Conservation (phyloP, 371 early-diverging fungal genomes). For the Entomophthora muscae region DNA sequence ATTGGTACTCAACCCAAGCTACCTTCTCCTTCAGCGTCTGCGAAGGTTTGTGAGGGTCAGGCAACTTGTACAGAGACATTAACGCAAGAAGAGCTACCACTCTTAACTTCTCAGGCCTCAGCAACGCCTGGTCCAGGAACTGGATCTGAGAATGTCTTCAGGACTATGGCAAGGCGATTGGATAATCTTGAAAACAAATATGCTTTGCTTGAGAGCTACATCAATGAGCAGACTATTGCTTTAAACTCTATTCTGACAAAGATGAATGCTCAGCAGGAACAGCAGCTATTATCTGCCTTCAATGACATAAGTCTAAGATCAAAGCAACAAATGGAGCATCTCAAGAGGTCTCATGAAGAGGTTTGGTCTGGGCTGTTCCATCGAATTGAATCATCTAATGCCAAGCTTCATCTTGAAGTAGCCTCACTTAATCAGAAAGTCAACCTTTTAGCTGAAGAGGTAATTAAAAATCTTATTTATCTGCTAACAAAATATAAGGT, state of each 20-base stretch:
- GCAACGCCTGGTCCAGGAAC: not conserved
- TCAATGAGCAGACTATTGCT: not conserved
- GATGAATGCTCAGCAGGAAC: not conserved
- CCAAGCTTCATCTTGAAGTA: not conserved
- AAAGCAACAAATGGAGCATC: not conserved
- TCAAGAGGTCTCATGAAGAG: not conserved
- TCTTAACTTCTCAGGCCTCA: constrained; percentile 11
- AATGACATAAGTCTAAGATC: not conserved
- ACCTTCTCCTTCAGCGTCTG: not conserved
- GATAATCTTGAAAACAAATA: not conserved
- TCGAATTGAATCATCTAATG: not conserved
- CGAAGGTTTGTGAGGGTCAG: not conserved
- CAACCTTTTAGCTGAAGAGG: not conserved
- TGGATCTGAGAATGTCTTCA: constrained; percentile 12
- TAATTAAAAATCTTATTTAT: too few species aligned
- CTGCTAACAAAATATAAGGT: too few species aligned
- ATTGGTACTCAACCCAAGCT: not conserved
- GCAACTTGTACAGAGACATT: not conserved
- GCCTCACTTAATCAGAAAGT: not conserved
- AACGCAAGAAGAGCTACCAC: constrained; percentile 13
- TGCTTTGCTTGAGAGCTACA: not conserved
- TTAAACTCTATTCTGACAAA: not conserved
- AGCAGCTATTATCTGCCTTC: not conserved
- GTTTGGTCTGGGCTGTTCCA: not conserved
- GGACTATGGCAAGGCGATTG: constrained; percentile 11